Evolutionary conservation across 805 yeast species (phyloP).

Genomic region (Kurtzmaniella cleridarum): DNA sequence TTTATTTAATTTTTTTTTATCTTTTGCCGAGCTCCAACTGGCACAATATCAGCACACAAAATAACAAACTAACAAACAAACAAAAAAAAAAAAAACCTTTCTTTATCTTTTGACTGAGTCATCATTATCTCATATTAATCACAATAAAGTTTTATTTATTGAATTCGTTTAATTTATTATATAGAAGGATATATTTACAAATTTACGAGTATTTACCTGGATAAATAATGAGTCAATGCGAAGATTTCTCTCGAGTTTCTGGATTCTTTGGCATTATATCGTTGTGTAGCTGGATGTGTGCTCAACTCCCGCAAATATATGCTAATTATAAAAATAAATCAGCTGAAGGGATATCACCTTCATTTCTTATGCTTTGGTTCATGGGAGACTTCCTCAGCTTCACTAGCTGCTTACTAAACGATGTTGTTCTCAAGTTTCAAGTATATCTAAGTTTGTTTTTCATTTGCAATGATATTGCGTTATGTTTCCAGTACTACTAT

Average conservation of each 20-base stretch:
- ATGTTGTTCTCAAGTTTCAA: conserved; percentile 33
- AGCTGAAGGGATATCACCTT: conserved; percentile 62
- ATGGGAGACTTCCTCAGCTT: conserved; percentile 58
- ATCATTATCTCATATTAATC: too few species aligned
- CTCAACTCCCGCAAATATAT: conserved; percentile 67
- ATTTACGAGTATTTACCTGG: too few species aligned
- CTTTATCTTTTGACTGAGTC: too few species aligned
- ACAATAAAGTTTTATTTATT: too few species aligned
- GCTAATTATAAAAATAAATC: conserved; percentile 54
- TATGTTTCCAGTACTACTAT: conserved; percentile 38
- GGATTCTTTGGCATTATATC: conserved; percentile 37
- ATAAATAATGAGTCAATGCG: not conserved
- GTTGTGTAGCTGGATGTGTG: conserved; percentile 61
- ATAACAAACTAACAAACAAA: too few species aligned
- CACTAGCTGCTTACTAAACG: conserved; percentile 35
- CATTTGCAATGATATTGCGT: conserved; percentile 31
- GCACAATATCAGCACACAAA: too few species aligned
- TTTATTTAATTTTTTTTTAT: too few species aligned
- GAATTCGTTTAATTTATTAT: too few species aligned
- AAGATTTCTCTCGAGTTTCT: conserved; percentile 11
- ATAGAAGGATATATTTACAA: too few species aligned
- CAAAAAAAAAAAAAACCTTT: too few species aligned
- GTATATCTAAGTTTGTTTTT: conserved; percentile 36
- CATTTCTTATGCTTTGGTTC: conserved; percentile 59
- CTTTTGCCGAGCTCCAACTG: too few species aligned